A percentile compares a stretch with the other conserved stretches of the same genome.
These are phyloP conservation scores for Neofusicoccum ribis DNA, from an alignment of 2,329 filamentous ascomycete species.

Conservation along the genomic window DNA sequence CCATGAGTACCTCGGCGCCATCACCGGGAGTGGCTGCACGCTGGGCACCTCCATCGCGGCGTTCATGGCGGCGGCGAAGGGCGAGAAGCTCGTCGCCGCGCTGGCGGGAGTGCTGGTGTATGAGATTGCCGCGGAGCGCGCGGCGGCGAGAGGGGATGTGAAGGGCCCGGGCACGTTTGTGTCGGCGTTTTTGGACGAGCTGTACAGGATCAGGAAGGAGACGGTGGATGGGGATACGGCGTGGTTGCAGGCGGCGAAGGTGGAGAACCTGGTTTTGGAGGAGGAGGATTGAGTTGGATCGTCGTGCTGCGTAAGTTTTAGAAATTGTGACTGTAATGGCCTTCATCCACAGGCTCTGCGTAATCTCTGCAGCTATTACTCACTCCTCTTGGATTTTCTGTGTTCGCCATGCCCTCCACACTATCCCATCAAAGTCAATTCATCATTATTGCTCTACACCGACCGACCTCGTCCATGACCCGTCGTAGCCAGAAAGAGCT, in stretches of 20 bases:
- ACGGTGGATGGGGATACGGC: neutral
- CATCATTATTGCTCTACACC: no score
- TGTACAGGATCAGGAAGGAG: slow-evolving; percentile 36
- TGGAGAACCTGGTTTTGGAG: neutral
- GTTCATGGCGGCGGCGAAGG: slow-evolving; percentile 63
- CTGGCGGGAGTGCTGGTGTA: slow-evolving; percentile 75
- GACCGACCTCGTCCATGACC: no score
- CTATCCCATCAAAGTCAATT: no score
- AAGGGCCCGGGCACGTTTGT: slow-evolving; percentile 84
- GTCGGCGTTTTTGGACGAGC: slow-evolving; percentile 76
- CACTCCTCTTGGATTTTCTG: no score
- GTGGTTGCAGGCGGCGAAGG: slow-evolving; percentile 12
- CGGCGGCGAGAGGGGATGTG: slow-evolving; percentile 60
- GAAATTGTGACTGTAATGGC: no score
- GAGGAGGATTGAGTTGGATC: neutral
- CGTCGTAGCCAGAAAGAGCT: no score
- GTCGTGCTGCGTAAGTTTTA: no score
- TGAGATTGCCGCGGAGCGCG: slow-evolving; percentile 73
- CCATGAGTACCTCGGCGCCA: slow-evolving; percentile 65
- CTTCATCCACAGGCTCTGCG: no score
- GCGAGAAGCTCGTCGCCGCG: slow-evolving; percentile 70
- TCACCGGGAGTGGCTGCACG: slow-evolving; percentile 79
- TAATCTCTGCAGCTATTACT: no score
- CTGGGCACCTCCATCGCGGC: slow-evolving; percentile 80
- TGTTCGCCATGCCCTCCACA: no score